Evolutionary conservation across 805 yeast genomes (phyloP).

Genomic region (Torulaspora gathmanii): DNA sequence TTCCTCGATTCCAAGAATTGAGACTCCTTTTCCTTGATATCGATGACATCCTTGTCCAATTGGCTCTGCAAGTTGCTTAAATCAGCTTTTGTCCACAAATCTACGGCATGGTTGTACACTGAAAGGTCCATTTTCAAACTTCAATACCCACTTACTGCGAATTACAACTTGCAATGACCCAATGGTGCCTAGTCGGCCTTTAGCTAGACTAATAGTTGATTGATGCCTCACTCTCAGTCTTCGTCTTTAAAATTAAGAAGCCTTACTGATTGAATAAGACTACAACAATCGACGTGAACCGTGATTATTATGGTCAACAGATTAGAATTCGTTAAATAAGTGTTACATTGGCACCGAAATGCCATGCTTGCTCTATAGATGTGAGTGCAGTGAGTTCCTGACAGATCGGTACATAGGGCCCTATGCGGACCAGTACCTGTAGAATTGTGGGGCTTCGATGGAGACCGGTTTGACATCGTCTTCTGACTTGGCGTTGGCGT

Average conservation of each 20-base stretch:
- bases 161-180: not conserved
- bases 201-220: not conserved
- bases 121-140: constrained; percentile 26
- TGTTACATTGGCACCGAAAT: not conserved
- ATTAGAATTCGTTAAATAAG: constrained; percentile 1
- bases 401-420: not conserved
- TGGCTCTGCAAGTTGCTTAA: constrained; percentile 64
- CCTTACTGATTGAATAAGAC: not conserved
- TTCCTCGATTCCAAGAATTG: constrained; percentile 66
- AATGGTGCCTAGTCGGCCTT: not conserved
- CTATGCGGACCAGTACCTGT: constrained; percentile 63
- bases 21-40: constrained; percentile 66
- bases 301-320: not conserved
- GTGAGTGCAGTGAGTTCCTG: not conserved
- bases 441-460: constrained; percentile 55
- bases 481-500: constrained; percentile 26
- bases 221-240: not conserved
- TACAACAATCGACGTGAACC: not conserved
- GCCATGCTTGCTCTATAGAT: not conserved
- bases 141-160: not conserved
- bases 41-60: constrained; percentile 69
- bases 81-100: constrained; percentile 71
- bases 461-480: constrained; percentile 50
- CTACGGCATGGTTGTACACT: constrained; percentile 48
- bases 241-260: not conserved